Base-by-base conservation (phyloP, 192 early-diverging fungal species). In the Diversispora epigaea region DNA sequence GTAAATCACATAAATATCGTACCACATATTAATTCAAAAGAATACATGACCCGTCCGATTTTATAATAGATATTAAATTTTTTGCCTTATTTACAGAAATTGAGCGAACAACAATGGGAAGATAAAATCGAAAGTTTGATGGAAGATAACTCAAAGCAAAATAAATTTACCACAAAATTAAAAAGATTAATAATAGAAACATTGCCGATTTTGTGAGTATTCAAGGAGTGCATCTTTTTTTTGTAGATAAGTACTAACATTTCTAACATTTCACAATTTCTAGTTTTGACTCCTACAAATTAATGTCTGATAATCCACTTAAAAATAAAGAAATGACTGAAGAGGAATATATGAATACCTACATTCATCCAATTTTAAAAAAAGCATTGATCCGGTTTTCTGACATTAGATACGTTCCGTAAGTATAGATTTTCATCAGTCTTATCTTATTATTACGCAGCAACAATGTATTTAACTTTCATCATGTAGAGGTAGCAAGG, bases 161-260 rank as follows among this genome's bases (percentile, higher is more conserved):
- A 73, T 73, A 25, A 44, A 63, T 63, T 73, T 63, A 17, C 63
- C 39, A 64, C 10, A 5, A 62, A 52, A 0, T 50, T 73, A 41
- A 73, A 73, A 40, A 73, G 46, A 43, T 64, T 73, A 19, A 52
- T 73, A n/a, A 58, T 73, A 43, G 71, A 73, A 41, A 62, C 14
- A 8, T 45, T 73, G 22, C 72, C 72, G 41, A 73, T 52, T 19
- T 64, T 73, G 72, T 73, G 63, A 58, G 72, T 73, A 73, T 39
- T 62, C 15, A 32, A 14, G 14, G 32, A 62, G 9, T 40, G 7
- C 39, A 47, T 63, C 6, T 12, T 56, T 45, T 58, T 17, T 25
- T 12, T 54, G 11, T 52, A 19, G 11, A 41, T 49, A 19, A n/a
- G n/a, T n/a, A n/a, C n/a, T n/a, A n/a, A n/a, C n/a, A n/a, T n/a